phyloP scores from a whole-genome alignment of 2,329 filamentous ascomycete genomes.

The Mycogone perniciosa region DNA sequence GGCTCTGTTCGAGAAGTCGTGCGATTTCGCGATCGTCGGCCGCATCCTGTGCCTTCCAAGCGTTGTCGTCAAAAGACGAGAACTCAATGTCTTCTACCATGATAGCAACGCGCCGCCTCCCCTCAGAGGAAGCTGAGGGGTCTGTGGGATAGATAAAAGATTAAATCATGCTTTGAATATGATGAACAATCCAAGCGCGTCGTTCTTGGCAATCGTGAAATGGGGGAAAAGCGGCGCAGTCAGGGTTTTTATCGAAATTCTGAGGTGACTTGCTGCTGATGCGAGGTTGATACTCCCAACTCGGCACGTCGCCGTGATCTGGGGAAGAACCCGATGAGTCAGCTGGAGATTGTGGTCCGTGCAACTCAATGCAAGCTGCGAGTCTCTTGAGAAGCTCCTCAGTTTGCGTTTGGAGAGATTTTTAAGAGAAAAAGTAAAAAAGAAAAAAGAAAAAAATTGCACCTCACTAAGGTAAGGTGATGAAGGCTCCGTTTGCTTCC shows the following conservation, averaged over 20 bases:
- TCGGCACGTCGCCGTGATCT: not conserved
- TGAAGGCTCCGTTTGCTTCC: too few relatives aligned
- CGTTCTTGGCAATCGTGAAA: not conserved
- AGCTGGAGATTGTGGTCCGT: not conserved
- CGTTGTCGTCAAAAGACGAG: constrained; percentile 29
- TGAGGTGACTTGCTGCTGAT: not conserved
- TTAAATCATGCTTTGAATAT: constrained; percentile 23
- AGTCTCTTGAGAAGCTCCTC: too few relatives aligned
- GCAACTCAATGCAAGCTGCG: not conserved
- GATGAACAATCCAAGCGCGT: not conserved
- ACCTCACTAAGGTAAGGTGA: too few relatives aligned
- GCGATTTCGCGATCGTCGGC: constrained; percentile 45
- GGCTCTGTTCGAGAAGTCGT: constrained; percentile 36
- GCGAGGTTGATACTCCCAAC: not conserved
- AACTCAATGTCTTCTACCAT: constrained; percentile 30
- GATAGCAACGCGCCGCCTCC: constrained; percentile 19
- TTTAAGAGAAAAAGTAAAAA: too few relatives aligned
- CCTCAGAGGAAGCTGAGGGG: constrained; percentile 19
- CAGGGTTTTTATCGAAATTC: not conserved
- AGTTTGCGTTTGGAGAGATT: too few relatives aligned
- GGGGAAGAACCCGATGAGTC: not conserved
- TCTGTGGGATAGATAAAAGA: constrained; percentile 12
- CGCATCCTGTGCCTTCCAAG: constrained; percentile 38
- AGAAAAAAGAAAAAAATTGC: too few relatives aligned
- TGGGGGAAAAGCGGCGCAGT: not conserved